A percentile compares a stretch with the other conserved stretches of the same genome.
Conservation (phyloP, 106 monocot species). For the Hemerocallis citrina region DNA sequence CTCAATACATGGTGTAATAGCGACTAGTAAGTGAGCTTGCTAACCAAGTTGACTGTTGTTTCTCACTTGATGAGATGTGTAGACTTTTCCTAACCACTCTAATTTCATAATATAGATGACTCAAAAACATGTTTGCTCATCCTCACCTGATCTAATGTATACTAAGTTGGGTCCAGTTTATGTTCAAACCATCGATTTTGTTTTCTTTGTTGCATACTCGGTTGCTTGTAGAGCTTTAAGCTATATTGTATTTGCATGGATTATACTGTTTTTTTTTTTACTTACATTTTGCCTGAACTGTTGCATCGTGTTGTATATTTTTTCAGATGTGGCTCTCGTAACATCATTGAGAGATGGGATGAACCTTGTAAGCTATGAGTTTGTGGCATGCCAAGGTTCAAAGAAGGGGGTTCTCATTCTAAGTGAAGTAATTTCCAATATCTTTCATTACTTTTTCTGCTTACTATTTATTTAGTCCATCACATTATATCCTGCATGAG, state of each 20-base stretch:
- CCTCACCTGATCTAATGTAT: neutral
- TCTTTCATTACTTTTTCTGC: too few species aligned
- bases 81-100: too few species aligned
- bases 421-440: constrained; percentile 68
- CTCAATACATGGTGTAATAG: too few species aligned
- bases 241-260: neutral
- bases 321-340: constrained; percentile 88
- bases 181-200: neutral
- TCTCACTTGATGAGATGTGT: too few species aligned
- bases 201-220: neutral
- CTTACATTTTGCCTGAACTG: neutral
- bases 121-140: too few species aligned
- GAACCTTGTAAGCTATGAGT: constrained; percentile 99
- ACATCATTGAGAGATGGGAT: constrained; percentile 97
- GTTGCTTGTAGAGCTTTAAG: neutral
- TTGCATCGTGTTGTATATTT: neutral
- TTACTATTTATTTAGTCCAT: too few species aligned
- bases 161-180: neutral
- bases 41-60: too few species aligned
- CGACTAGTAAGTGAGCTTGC: too few species aligned
- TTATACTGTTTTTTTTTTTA: too few species aligned
- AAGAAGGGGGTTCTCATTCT: constrained; percentile 98
- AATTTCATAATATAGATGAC: too few species aligned
- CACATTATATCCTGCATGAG: too few species aligned
- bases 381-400: constrained; percentile 89